Conservation (phyloP, 2,329 filamentous ascomycete species). For the Monosporascus sp. region DNA sequence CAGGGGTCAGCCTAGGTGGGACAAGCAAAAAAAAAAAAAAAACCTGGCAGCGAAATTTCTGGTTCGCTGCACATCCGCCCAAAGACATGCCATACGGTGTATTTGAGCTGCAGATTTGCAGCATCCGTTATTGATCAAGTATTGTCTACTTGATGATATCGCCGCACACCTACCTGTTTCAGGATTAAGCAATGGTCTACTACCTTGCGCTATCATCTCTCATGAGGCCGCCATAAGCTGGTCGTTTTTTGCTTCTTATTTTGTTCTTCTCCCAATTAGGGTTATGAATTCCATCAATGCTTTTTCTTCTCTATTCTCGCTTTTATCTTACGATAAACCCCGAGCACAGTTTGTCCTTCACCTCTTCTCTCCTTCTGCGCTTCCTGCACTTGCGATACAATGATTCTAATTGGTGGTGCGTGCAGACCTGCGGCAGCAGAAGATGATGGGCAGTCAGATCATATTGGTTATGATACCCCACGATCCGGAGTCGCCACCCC, state of each 20-base stretch:
- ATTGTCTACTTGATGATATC: not conserved
- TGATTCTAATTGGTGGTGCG: conserved; percentile 44
- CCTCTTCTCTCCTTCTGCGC: not conserved
- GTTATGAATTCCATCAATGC: not conserved
- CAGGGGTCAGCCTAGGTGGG: conserved; percentile 9
- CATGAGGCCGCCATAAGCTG: not conserved
- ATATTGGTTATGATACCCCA: conserved; percentile 79
- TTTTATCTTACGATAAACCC: not conserved
- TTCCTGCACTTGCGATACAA: conserved; percentile 17
- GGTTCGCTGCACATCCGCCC: not conserved
- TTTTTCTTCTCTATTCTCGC: not conserved
- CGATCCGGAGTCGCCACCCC: conserved; percentile 90
- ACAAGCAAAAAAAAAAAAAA: not conserved
- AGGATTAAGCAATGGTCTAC: not conserved
- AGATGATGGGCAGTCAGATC: conserved; percentile 65
- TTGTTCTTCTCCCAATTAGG: not conserved
- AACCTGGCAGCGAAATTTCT: not conserved
- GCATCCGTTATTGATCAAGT: not conserved
- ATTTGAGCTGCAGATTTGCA: not conserved
- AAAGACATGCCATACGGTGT: not conserved
- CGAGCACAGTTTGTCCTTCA: not conserved
- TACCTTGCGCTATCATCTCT: not conserved
- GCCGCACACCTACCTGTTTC: not conserved
- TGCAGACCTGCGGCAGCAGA: conserved; percentile 53
- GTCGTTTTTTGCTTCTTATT: not conserved